Evolutionary conservation across 2,329 filamentous ascomycete species (phyloP).

Genomic region (Arthroderma uncinatum): DNA sequence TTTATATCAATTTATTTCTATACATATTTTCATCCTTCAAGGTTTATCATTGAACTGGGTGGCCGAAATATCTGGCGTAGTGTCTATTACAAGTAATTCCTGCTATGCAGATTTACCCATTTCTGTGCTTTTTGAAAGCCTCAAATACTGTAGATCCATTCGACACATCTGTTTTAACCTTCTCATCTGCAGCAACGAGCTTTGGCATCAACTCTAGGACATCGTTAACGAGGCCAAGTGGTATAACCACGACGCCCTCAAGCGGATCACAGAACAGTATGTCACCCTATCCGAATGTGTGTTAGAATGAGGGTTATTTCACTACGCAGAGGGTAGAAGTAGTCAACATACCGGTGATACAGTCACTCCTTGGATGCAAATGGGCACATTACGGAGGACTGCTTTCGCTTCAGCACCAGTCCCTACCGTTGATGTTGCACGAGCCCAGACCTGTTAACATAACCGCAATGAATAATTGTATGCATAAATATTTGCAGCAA

Average conservation of each 20-base stretch:
- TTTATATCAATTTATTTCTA: not conserved
- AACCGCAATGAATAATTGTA: not conserved
- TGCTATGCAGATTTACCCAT: not conserved
- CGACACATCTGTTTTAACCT: constrained; percentile 54
- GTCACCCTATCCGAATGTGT: constrained; percentile 41
- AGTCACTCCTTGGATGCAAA: constrained; percentile 32
- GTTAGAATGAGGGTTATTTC: not conserved
- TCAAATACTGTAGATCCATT: constrained; percentile 52
- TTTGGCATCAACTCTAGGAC: constrained; percentile 51
- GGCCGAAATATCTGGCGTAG: not conserved
- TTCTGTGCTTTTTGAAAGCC: constrained; percentile 51
- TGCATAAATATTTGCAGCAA: not conserved
- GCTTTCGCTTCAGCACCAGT: constrained; percentile 36
- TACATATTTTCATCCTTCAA: not conserved
- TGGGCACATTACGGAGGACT: constrained; percentile 30
- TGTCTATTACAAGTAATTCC: no score
- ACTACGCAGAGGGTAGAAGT: not conserved
- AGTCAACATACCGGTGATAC: constrained; percentile 30
- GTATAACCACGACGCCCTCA: constrained; percentile 62
- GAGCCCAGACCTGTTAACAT: constrained; percentile 33
- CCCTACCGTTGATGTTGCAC: constrained; percentile 35
- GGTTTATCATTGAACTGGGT: not conserved
- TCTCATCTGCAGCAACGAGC: constrained; percentile 44
- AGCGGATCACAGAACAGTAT: constrained; percentile 57
- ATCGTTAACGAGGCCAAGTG: constrained; percentile 46